Evolutionary conservation across 805 yeast species (phyloP).

Genomic region (Ogataea dorogensis): DNA sequence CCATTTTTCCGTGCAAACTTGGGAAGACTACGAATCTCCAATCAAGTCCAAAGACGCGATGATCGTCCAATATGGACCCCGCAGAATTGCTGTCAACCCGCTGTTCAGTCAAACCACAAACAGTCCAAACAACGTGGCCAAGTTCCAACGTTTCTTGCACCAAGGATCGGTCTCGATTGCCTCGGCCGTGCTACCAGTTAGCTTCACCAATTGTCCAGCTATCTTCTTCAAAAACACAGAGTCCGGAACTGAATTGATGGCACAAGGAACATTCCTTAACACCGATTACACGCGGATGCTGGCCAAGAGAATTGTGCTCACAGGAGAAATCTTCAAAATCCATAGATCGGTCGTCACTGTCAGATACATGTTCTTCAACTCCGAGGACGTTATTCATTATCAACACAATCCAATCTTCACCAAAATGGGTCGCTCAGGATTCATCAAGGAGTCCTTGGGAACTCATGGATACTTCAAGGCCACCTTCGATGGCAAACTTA

Average conservation of each 20-base stretch:
- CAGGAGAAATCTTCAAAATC: slow-evolving; percentile 94
- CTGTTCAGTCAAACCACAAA: slow-evolving; percentile 75
- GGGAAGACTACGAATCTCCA: slow-evolving; percentile 89
- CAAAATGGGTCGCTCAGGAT: slow-evolving; percentile 89
- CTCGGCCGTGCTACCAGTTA: slow-evolving; percentile 83
- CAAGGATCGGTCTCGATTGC: slow-evolving; percentile 74
- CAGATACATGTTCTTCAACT: slow-evolving; percentile 95
- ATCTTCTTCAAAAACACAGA: slow-evolving; percentile 66
- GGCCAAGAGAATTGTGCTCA: slow-evolving; percentile 84
- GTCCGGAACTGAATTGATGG: slow-evolving; percentile 63
- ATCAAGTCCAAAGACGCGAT: slow-evolving; percentile 78
- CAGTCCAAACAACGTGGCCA: slow-evolving; percentile 82
- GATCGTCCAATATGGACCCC: slow-evolving; percentile 89
- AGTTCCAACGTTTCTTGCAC: slow-evolving; percentile 79
- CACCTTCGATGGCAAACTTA: slow-evolving; percentile 83
- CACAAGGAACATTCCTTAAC: slow-evolving; percentile 86
- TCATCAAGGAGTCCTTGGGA: slow-evolving; percentile 92
- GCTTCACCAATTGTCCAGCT: slow-evolving; percentile 82
- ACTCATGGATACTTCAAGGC: slow-evolving; percentile 99
- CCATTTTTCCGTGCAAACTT: slow-evolving; percentile 76
- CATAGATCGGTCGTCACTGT: slow-evolving; percentile 90
- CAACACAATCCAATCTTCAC: slow-evolving; percentile 91
- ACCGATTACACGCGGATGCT: slow-evolving; percentile 81
- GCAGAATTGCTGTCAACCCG: slow-evolving; percentile 82
- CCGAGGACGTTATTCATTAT: slow-evolving; percentile 85